Base-by-base conservation (phyloP, 2,329 filamentous ascomycete species). In the Botrytis aclada region DNA sequence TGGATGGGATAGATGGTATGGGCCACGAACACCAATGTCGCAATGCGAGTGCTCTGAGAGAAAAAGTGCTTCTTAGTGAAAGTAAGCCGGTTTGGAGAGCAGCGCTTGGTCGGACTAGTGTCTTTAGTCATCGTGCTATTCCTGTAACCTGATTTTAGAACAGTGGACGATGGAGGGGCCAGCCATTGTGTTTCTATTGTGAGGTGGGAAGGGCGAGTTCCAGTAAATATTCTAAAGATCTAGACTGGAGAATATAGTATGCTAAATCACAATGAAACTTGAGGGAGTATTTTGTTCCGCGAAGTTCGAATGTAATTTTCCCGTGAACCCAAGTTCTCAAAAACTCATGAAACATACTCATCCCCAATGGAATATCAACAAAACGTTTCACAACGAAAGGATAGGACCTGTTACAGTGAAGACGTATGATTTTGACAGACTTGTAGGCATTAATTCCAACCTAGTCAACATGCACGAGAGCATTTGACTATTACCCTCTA, bases 61-160 rank as follows among this genome's bases (percentile, higher is more conserved):
- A 62, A 39, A 62, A 41, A 62, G 60, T 62, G 60, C 60, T 41
- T 39, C 60, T 62, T 25, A 62, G 60, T 41, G 60, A 62, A 41
- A 41, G 12, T 41, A 62, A 39, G 14, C 60, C 60, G 22, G 34
- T 62, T 7, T 62, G 37, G 60, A 62, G 60, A 62, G 60, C 60
- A 62, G 60, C 60, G 16, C 60, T 62, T 39, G 60, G 60, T n/a
- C 34, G 60, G 34, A 62, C 60, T 10, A 62, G 60, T 62, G 60
- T 62, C 14, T 62, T 62, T 18, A 62, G 60, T 41, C 60, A 62
- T 41, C 60, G 37, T 22, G 60, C 60, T n/a, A 61, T 61, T n/a
- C 58, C 58, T 1, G 58, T 61, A 39, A 61, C 58, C 22, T 61
- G 34, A 61, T 6, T n/a, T 25, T 61, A 5, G 20, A 61, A 9